phyloP scores from a whole-genome alignment of 352 stramenopile genomes.

The Aphanomyces astaci region DNA sequence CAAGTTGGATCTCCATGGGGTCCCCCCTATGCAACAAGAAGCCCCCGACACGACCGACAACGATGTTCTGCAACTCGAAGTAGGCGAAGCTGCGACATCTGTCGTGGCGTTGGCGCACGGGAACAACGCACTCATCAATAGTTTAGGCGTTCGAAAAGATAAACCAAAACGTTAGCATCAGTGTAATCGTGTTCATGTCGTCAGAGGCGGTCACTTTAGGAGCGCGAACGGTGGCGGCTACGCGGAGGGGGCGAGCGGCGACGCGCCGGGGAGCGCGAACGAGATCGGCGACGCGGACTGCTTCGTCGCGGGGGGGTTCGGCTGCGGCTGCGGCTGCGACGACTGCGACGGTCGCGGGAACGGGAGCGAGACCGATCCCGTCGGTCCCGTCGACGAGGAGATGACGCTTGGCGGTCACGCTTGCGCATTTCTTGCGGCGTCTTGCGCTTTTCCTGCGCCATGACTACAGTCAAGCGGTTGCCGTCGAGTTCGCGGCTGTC shows the following conservation, averaged over 20 bases:
- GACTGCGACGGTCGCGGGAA: conserved; percentile 24
- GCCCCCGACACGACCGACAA: neutral
- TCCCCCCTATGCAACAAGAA: neutral
- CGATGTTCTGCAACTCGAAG: neutral
- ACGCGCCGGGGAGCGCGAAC: conserved; percentile 32
- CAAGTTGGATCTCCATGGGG: neutral
- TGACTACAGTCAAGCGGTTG: conserved; percentile 90
- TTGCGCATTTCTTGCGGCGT: conserved; percentile 92
- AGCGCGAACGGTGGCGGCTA: conserved; percentile 32
- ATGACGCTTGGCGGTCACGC: conserved; percentile 58
- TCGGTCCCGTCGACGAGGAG: conserved; percentile 28
- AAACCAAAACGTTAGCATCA: conserved; percentile 1
- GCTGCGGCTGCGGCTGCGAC: conserved; percentile 28
- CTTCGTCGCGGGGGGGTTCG: conserved; percentile 46
- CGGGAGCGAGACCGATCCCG: conserved; percentile 44
- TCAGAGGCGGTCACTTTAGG: conserved; percentile 11
- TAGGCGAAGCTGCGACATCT: neutral
- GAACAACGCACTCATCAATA: conserved; percentile 3
- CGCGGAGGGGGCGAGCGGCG: conserved; percentile 26
- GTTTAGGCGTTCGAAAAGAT: conserved; percentile 1
- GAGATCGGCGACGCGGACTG: conserved; percentile 32
- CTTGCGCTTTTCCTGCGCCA: conserved; percentile 94
- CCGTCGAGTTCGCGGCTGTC: conserved; percentile 89
- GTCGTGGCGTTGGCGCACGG: neutral
- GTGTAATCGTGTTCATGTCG: neutral